These are phyloP conservation scores for Pelargonium australe DNA, from an alignment of 441 rosid genomes.

Conservation along the genomic window DNA sequence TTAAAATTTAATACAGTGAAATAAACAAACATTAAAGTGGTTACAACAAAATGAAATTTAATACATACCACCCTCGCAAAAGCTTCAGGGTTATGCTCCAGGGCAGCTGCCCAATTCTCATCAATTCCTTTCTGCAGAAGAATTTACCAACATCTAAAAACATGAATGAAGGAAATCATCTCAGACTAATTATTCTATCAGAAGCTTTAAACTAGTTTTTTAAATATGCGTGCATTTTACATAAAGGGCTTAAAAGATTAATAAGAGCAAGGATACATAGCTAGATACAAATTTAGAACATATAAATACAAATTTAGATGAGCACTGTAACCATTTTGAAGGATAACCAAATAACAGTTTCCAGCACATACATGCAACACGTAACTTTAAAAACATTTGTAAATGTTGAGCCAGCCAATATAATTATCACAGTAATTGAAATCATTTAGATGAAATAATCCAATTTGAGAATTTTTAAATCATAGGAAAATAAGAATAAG, in stretches of 20 bases:
- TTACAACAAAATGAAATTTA: slow-evolving; percentile 20
- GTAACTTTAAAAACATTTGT: background rate
- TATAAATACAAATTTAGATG: no score
- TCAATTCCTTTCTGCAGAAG: slow-evolving; percentile 91
- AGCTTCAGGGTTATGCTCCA: slow-evolving; percentile 94
- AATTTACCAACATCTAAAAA: slow-evolving; percentile 21
- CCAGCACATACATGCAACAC: slow-evolving; percentile 3
- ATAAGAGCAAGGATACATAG: no score
- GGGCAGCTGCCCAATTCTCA: slow-evolving; percentile 98
- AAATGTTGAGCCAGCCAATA: background rate
- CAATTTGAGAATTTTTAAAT: background rate
- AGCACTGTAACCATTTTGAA: no score
- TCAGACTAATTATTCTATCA: no score
- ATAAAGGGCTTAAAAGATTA: no score
- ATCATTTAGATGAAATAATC: background rate
- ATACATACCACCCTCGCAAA: slow-evolving; percentile 95
- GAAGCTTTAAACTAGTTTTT: no score
- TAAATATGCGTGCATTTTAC: no score
- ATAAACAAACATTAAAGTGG: slow-evolving; percentile 8
- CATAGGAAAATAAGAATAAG: background rate
- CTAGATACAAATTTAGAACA: no score
- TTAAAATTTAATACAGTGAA: slow-evolving; percentile 15
- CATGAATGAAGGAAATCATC: background rate
- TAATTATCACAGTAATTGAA: background rate
- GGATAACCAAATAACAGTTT: no score